These are phyloP conservation scores for Cryphonectria nitschkei DNA, from an alignment of 2,329 filamentous ascomycete species.

Conservation along the genomic window DNA sequence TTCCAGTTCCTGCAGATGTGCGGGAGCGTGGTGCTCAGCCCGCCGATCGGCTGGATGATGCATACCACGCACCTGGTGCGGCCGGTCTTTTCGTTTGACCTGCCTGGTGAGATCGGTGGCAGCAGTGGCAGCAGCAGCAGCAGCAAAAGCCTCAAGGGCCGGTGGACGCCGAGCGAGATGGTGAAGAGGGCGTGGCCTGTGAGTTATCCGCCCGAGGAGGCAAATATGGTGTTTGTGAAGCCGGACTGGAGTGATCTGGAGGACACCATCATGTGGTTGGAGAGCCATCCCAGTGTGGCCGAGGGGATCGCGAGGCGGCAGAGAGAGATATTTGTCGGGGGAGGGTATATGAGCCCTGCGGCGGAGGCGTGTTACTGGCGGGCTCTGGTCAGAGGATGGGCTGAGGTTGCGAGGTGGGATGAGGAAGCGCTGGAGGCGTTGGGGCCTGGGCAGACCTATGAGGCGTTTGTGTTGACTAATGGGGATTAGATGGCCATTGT, in stretches of 20 bases:
- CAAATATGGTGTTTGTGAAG: constrained; percentile 55
- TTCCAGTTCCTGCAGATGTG: constrained; percentile 57
- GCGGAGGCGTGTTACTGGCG: constrained; percentile 60
- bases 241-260: constrained; percentile 57
- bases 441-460: constrained; percentile 43
- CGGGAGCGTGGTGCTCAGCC: constrained; percentile 50
- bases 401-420: constrained; percentile 42
- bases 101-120: constrained; percentile 22
- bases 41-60: constrained; percentile 53
- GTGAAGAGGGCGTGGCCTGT: constrained; percentile 44
- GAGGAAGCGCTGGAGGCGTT: constrained; percentile 40
- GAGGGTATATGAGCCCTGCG: constrained; percentile 52
- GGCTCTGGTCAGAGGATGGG: constrained; percentile 52
- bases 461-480: constrained; percentile 43
- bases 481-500: constrained; percentile 28
- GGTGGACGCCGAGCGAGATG: constrained; percentile 32
- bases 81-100: constrained; percentile 46
- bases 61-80: constrained; percentile 52
- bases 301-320: constrained; percentile 53
- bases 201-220: constrained; percentile 40
- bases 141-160: not conserved
- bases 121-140: too few species aligned
- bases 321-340: constrained; percentile 46
- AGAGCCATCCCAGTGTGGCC: constrained; percentile 47
- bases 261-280: constrained; percentile 49